phyloP scores from a whole-genome alignment of 2,329 filamentous ascomycete species.

The Bretziella fagacearum region DNA sequence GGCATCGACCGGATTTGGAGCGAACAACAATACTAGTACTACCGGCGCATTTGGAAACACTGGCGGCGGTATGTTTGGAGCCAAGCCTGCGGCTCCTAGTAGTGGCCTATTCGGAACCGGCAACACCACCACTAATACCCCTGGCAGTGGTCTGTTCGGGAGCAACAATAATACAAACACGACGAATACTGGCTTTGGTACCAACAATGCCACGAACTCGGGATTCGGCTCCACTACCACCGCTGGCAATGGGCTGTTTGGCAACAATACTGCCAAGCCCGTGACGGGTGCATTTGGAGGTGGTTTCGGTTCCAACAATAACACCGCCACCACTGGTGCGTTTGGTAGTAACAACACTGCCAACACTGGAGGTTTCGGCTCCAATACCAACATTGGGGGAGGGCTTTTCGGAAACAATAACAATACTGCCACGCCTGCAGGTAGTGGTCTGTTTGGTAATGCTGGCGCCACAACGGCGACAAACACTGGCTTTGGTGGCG shows the following conservation, averaged over 20 bases:
- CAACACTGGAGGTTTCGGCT: background rate
- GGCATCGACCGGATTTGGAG: conserved; percentile 19
- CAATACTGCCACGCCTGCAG: conserved; percentile 18
- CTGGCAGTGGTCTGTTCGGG: conserved; percentile 20
- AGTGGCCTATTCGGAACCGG: conserved; percentile 28
- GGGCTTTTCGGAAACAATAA: conserved; percentile 10
- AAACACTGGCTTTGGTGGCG: conserved; percentile 24
- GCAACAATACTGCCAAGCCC: conserved; percentile 17
- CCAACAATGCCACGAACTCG: conserved; percentile 17
- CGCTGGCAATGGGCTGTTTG: conserved; percentile 22
- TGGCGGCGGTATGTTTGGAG: conserved; percentile 25
- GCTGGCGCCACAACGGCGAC: conserved; percentile 21
- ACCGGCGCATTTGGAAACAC: conserved; percentile 16
- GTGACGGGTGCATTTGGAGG: conserved; percentile 23
- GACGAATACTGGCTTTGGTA: conserved; percentile 15
- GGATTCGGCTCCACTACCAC: conserved; percentile 13
- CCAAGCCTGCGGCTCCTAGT: conserved; percentile 18
- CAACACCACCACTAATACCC: conserved; percentile 17
- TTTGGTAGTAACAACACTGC: conserved; percentile 17
- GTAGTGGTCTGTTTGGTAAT: conserved; percentile 29
- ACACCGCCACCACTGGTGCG: conserved; percentile 23
- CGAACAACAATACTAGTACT: conserved; percentile 17
- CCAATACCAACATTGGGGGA: conserved; percentile 18
- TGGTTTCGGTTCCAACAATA: conserved; percentile 28
- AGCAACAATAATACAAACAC: conserved; percentile 18